Evolutionary conservation across 148 eudicot genomes (phyloP).

Genomic region (Heliamphora exappendiculata): DNA sequence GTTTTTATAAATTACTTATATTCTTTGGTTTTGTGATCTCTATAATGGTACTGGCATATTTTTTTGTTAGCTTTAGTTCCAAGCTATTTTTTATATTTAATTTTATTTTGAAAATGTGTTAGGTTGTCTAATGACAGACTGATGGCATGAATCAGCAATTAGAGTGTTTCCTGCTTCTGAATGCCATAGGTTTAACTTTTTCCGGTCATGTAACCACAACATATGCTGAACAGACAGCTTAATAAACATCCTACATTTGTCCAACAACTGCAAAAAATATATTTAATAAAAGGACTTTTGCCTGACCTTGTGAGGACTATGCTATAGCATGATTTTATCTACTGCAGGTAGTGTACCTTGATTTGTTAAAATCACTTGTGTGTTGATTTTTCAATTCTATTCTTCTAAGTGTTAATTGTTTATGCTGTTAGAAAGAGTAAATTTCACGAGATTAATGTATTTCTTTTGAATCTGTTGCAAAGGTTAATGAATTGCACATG

Average conservation of each 20-base stretch:
- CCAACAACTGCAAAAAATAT: no score
- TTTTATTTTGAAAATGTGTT: neutral
- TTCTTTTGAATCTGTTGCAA: constrained; percentile 25
- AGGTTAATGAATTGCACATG: constrained; percentile 91
- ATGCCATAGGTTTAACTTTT: neutral
- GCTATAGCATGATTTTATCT: neutral
- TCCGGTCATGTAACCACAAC: neutral
- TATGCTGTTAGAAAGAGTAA: neutral
- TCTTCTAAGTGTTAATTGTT: neutral
- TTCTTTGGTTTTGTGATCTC: constrained; percentile 1
- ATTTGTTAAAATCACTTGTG: neutral
- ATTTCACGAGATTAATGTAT: constrained; percentile 5
- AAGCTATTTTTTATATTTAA: neutral
- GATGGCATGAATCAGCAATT: neutral
- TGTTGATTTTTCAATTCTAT: neutral
- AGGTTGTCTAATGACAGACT: neutral
- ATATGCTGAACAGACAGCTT: no score
- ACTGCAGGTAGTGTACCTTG: neutral
- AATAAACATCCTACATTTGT: no score
- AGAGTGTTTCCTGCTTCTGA: neutral
- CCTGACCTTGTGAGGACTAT: neutral
- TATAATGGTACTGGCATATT: neutral
- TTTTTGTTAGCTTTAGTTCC: neutral
- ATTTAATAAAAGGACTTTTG: no score
- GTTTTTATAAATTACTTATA: neutral